Conservation (phyloP, 1,284 basidiomycete genomes). For the Ceratobasidium papillatum region DNA sequence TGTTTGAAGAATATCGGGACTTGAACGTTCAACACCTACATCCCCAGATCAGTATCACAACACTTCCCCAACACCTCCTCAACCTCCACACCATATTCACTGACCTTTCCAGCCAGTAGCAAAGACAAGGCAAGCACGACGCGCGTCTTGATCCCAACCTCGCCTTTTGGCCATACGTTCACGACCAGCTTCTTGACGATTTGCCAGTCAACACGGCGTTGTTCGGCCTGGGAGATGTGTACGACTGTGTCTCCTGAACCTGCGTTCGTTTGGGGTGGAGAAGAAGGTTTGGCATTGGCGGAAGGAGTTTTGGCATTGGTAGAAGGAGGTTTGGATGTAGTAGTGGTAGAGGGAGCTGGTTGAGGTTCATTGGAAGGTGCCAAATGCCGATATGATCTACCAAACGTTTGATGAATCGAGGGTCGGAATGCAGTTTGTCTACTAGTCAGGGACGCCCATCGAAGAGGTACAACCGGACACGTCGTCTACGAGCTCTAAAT, state of each 20-base stretch:
- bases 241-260: conserved; percentile 40
- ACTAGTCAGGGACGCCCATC: conserved; percentile 19
- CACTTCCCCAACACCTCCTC: conserved; percentile 11
- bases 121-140: conserved; percentile 86
- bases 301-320: conserved; percentile 10
- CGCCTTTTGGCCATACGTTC: conserved; percentile 66
- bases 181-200: conserved; percentile 62
- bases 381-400: neutral
- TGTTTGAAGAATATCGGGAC: conserved; percentile 96
- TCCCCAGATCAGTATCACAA: too few species aligned
- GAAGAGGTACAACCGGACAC: neutral
- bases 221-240: conserved; percentile 45
- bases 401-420: neutral
- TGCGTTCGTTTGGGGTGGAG: neutral
- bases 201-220: conserved; percentile 56
- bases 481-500: neutral
- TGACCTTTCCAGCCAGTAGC: conserved; percentile 87
- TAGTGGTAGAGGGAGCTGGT: neutral
- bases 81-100: neutral
- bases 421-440: neutral
- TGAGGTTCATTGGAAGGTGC: conserved; percentile 7
- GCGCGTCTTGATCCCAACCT: conserved; percentile 64
- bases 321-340: neutral
- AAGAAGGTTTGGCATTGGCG: conserved; percentile 38
- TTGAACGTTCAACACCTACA: conserved; percentile 90